These are phyloP conservation scores for Penicillium sp. DNA, from an alignment of 2,329 filamentous ascomycete species.

Conservation along the genomic window DNA sequence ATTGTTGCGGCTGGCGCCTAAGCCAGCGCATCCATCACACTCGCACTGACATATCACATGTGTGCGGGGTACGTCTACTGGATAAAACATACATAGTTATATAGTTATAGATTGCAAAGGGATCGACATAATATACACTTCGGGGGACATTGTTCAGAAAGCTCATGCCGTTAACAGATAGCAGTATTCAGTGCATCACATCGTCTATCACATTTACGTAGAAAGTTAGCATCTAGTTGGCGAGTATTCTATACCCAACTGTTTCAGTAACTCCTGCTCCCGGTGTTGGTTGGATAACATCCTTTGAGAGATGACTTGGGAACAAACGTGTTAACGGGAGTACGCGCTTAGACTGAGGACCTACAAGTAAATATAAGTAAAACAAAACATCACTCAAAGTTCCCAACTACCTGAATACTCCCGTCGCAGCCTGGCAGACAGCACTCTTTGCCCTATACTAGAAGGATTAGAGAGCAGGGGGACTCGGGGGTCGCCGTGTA, in stretches of 20 bases:
- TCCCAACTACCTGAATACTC: neutral
- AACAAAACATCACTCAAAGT: neutral
- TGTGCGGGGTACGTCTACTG: no score
- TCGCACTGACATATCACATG: no score
- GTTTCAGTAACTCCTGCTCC: neutral
- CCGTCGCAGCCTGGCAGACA: neutral
- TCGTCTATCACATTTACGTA: neutral
- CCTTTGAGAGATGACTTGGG: neutral
- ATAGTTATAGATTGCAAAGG: no score
- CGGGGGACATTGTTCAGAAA: neutral
- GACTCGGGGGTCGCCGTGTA: neutral
- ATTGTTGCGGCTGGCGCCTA: no score
- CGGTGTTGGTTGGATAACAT: neutral
- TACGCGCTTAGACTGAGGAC: neutral
- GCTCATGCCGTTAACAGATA: neutral
- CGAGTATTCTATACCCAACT: neutral
- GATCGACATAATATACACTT: no score
- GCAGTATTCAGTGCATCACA: neutral
- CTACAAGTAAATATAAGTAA: neutral
- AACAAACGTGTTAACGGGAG: neutral
- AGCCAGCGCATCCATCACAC: no score
- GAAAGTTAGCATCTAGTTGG: neutral
- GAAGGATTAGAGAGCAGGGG: neutral
- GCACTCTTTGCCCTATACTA: neutral
- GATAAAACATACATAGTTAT: no score